Conservation (phyloP, 2,329 filamentous ascomycete species). For the Neofusicoccum umdonicola region DNA sequence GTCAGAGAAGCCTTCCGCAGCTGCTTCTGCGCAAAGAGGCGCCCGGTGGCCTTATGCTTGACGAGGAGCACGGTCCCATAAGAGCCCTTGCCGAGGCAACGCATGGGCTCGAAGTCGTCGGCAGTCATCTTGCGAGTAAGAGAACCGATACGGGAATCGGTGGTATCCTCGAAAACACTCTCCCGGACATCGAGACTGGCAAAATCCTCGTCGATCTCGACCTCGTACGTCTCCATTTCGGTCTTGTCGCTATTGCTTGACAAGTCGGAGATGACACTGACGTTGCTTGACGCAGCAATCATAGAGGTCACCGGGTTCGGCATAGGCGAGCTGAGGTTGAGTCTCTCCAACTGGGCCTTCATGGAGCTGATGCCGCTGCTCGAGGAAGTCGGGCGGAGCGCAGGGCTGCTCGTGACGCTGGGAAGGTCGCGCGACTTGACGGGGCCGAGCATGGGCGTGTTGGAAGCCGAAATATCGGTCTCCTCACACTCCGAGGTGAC, state of each 20-base stretch:
- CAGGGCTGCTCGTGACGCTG: conserved; percentile 53
- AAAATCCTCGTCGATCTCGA: conserved; percentile 81
- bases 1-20: conserved; percentile 95
- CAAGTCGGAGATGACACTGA: conserved; percentile 45
- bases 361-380: conserved; percentile 76
- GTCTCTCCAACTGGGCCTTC: conserved; percentile 74
- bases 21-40: conserved; percentile 95
- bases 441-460: conserved; percentile 43
- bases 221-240: conserved; percentile 79
- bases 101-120: conserved; percentile 83
- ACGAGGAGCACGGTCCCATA: conserved; percentile 95
- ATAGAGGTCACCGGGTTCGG: conserved; percentile 42
- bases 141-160: conserved; percentile 53
- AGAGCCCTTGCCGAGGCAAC: conserved; percentile 92
- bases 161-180: conserved; percentile 26
- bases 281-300: conserved; percentile 48
- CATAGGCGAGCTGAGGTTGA: conserved; percentile 63
- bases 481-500: conserved; percentile 55
- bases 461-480: conserved; percentile 48
- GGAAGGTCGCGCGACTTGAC: conserved; percentile 41
- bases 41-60: conserved; percentile 81
- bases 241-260: conserved; percentile 67
- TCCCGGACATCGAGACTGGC: conserved; percentile 59
- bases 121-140: conserved; percentile 81
- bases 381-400: conserved; percentile 49